Percentiles rank a stretch among this genome's conserved stretches.
These are phyloP conservation scores for Dillenia turbinata DNA, from an alignment of 164 flowering plant genomes.

Conservation along the genomic window DNA sequence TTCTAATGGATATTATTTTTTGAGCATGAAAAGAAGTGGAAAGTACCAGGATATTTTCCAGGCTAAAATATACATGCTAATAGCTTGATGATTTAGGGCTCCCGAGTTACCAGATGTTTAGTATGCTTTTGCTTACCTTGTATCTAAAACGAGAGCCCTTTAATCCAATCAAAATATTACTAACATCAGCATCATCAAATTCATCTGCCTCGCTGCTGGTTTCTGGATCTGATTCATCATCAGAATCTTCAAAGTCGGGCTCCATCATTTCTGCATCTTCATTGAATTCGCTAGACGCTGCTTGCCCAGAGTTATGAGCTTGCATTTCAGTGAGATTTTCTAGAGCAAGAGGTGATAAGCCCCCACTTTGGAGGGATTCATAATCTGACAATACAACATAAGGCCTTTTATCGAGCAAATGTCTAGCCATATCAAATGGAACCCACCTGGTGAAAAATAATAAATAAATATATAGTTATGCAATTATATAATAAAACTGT, in stretches of 20 bases:
- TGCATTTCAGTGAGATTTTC: slow-evolving; percentile 28
- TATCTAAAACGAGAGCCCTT: slow-evolving; percentile 43
- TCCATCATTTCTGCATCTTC: slow-evolving; percentile 53
- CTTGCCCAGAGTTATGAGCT: slow-evolving; percentile 23
- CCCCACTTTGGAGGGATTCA: slow-evolving; percentile 30
- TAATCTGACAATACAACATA: slow-evolving; percentile 72
- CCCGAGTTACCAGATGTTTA: too few relatives aligned
- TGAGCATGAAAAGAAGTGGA: too few relatives aligned
- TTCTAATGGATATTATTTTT: too few relatives aligned
- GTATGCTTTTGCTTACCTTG: slow-evolving; percentile 39
- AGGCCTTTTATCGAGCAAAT: slow-evolving; percentile 58
- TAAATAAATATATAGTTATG: neutral
- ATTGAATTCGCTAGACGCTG: slow-evolving; percentile 40
- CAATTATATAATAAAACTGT: neutral
- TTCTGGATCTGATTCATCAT: slow-evolving; percentile 47
- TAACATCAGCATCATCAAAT: slow-evolving; percentile 31
- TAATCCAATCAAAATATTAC: slow-evolving; percentile 46
- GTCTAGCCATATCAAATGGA: slow-evolving; percentile 56
- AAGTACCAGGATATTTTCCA: too few relatives aligned
- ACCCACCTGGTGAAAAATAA: slow-evolving; percentile 67
- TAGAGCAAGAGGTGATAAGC: slow-evolving; percentile 16
- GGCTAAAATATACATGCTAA: too few relatives aligned
- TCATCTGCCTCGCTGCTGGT: slow-evolving; percentile 18
- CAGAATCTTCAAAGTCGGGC: slow-evolving; percentile 47
- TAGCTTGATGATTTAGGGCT: too few relatives aligned